Base-by-base conservation (phyloP, 169 alveolate genomes). In the Plasmodium reichenowi region DNA sequence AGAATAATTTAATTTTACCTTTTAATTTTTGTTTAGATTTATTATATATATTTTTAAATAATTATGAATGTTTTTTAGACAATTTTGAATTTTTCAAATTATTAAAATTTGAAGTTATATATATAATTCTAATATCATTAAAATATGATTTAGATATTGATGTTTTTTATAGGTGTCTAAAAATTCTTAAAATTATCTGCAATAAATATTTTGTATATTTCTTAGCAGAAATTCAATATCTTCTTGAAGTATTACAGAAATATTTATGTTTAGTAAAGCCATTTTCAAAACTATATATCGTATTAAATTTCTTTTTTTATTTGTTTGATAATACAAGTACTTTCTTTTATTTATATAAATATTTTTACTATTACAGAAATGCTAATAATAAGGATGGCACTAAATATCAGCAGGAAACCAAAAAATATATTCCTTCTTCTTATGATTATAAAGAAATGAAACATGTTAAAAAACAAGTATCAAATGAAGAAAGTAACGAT, bases 231-330 rank as follows among this genome's bases (percentile, higher is more conserved):
- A 83, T 83, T 54, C 68, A 83, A 68, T 83, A 32, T 20, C 50
- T 83, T 0, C 70, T 83, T 32, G 26, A 20, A 29, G 70, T 54
- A 26, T 63, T 83, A 83, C 68, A 68, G 17, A 68, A 68, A 8
- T 72, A 83, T 68, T 83, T 83, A 72, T 83, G 74, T 32, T 67
- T 83, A 50, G 58, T 24, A 9, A 45, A 83, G 58, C 72, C 80
- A 20, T 68, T 50, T 83, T 83, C 91, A 60, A 83, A 83, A 56
- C n/a, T 83, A 59, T 72, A 54, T 54, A 83, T 83, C 15, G 83
- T 83, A 54, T 83, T 83, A 56, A 83, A 83, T 62, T 83, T 83
- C 59, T 83, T 83, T 68, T 83, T 83, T 54, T 83, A 83, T 29
- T 60, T 83, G 24, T 83, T 83, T 83, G 91, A 83, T 67, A 62